phyloP scores from a whole-genome alignment of 805 yeast species.

The Deakozyma indianensis region DNA sequence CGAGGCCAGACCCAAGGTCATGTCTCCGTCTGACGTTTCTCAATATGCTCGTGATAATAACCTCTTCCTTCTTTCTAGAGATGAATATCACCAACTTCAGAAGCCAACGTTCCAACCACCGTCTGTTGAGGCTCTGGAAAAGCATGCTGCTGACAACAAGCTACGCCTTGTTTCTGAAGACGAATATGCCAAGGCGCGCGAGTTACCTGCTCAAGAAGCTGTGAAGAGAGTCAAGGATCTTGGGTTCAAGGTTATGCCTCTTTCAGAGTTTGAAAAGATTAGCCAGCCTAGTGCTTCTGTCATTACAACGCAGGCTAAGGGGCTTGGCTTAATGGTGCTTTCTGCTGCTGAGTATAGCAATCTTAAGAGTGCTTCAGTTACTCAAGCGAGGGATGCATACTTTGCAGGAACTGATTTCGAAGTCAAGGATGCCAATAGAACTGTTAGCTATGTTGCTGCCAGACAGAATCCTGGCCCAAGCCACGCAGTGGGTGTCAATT shows the following conservation, averaged over 20 bases:
- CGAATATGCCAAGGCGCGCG: not conserved
- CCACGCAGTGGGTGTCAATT: not conserved
- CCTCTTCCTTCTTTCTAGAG: not conserved
- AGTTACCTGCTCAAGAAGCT: not conserved
- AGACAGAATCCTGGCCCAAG: not conserved
- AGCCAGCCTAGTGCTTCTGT: not conserved
- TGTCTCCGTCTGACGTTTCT: not conserved
- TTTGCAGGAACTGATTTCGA: conserved; percentile 19
- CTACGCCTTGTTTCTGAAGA: conserved; percentile 1
- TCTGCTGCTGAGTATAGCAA: conserved; percentile 8
- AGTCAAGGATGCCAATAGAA: conserved; percentile 37
- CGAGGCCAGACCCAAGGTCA: not conserved
- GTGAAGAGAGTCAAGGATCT: not conserved
- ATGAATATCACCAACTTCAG: conserved; percentile 1
- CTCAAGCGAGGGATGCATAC: not conserved
- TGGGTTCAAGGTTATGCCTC: not conserved
- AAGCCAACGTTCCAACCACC: not conserved
- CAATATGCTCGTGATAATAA: conserved; percentile 2
- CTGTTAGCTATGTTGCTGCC: not conserved
- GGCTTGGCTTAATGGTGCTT: conserved; percentile 11
- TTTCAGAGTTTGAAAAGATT: not conserved
- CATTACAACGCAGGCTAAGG: conserved; percentile 5
- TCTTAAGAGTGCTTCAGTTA: conserved; percentile 1
- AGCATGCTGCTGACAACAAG: conserved; percentile 1
- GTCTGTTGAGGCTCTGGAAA: not conserved